Percentiles rank a stretch among this genome's conserved stretches.
Evolutionary conservation across 108 stramenopile genomes (phyloP).

Genomic region (Nitzschia sp.): DNA sequence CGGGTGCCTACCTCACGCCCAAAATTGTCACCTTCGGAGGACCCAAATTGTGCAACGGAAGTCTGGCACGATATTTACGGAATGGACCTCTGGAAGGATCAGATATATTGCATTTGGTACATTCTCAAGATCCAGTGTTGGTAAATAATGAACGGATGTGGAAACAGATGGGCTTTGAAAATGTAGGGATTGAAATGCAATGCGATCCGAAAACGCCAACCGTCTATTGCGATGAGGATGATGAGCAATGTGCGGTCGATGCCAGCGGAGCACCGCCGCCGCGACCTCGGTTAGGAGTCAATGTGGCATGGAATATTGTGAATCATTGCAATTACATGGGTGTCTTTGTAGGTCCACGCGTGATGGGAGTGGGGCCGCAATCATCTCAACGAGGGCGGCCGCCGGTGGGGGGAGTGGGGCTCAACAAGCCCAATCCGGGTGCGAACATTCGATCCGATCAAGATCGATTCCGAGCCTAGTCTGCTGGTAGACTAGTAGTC

Average conservation of each 20-base stretch:
- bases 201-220: slow-evolving; percentile 47
- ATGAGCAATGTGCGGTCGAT: neutral
- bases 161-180: slow-evolving; percentile 57
- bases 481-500: too few relatives aligned
- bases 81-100: slow-evolving; percentile 30
- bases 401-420: slow-evolving; percentile 1
- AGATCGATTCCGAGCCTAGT: slow-evolving; percentile 1
- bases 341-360: slow-evolving; percentile 46
- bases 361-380: neutral
- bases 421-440: neutral
- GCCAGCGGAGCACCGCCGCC: neutral
- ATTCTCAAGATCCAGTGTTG: slow-evolving; percentile 56
- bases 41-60: slow-evolving; percentile 44
- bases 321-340: slow-evolving; percentile 55
- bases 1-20: slow-evolving; percentile 3
- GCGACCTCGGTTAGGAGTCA: neutral
- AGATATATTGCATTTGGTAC: slow-evolving; percentile 52
- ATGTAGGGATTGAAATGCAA: slow-evolving; percentile 48
- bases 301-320: slow-evolving; percentile 46
- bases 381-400: neutral
- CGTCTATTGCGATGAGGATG: slow-evolving; percentile 14
- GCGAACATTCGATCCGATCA: neutral
- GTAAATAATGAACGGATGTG: slow-evolving; percentile 59
- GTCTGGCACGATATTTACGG: slow-evolving; percentile 39
- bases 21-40: slow-evolving; percentile 63